phyloP scores from a whole-genome alignment of 2,329 filamentous ascomycete species.

The Lecanicillium sp. region DNA sequence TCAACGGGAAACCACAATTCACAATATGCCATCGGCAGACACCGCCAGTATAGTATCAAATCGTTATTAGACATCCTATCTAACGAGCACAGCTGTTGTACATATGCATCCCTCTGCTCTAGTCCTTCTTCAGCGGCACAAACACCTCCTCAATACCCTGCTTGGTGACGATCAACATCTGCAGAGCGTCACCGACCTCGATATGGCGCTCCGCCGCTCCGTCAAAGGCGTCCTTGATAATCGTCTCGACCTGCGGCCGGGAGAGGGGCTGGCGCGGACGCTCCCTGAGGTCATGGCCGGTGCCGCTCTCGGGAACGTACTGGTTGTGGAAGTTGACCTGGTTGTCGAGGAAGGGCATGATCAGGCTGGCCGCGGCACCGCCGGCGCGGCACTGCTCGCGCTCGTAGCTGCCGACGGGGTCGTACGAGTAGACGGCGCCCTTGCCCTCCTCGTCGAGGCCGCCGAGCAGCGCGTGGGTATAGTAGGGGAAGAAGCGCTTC shows the following conservation, averaged over 20 bases:
- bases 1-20: no score
- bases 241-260: slow-evolving; percentile 67
- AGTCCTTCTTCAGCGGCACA: slow-evolving; percentile 85
- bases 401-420: slow-evolving; percentile 96
- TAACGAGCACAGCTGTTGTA: slow-evolving; percentile 23
- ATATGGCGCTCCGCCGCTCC: slow-evolving; percentile 98
- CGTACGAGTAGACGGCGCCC: slow-evolving; percentile 94
- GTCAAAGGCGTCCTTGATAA: slow-evolving; percentile 97
- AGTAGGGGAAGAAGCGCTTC: slow-evolving; percentile 99
- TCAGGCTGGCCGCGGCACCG: slow-evolving; percentile 85
- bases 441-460: slow-evolving; percentile 91
- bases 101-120: slow-evolving; percentile 30
- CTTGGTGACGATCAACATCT: slow-evolving; percentile 89
- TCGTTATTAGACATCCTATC: no score
- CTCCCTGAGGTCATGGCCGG: slow-evolving; percentile 73
- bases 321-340: slow-evolving; percentile 99
- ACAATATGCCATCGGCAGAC: background rate
- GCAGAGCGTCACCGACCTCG: slow-evolving; percentile 92
- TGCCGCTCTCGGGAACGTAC: slow-evolving; percentile 80
- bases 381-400: slow-evolving; percentile 92
- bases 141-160: slow-evolving; percentile 84
- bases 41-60: background rate
- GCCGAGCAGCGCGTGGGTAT: slow-evolving; percentile 88
- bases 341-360: slow-evolving; percentile 99
- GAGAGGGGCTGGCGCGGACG: slow-evolving; percentile 65